These are phyloP conservation scores for Avena atlantica DNA, from an alignment of 176 grass and related monocot species.

Conservation along the genomic window DNA sequence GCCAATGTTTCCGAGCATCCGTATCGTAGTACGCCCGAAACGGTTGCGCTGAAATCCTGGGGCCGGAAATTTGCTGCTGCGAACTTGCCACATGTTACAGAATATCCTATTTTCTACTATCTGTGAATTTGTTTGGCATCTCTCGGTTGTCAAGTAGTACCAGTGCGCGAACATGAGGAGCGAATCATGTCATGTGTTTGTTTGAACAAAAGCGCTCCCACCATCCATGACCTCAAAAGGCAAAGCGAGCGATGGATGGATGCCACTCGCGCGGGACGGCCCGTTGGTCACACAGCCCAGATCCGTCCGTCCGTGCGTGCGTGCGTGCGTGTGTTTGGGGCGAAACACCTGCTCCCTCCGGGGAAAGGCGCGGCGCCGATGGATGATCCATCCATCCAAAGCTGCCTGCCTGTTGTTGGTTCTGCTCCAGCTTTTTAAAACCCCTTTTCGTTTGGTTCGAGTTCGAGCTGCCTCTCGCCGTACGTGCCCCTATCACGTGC, in stretches of 20 bases:
- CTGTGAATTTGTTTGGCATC: neutral
- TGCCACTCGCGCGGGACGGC: neutral
- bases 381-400: conserved; percentile 1
- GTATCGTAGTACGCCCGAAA: neutral
- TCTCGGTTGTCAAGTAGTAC: neutral
- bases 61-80: neutral
- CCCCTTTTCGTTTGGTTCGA: neutral
- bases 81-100: neutral
- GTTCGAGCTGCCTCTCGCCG: no score
- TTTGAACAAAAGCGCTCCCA: neutral
- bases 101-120: neutral
- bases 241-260: neutral
- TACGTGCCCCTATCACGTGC: conserved; percentile 15
- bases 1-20: neutral
- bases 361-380: neutral
- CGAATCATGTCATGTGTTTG: neutral
- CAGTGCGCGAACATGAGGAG: neutral
- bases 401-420: conserved; percentile 8
- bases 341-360: neutral
- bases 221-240: neutral
- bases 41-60: neutral
- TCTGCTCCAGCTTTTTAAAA: neutral
- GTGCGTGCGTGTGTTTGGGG: neutral
- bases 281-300: neutral
- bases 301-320: no score